Conservation (phyloP, 257 asterid species). For the Solanum appendiculatum region DNA sequence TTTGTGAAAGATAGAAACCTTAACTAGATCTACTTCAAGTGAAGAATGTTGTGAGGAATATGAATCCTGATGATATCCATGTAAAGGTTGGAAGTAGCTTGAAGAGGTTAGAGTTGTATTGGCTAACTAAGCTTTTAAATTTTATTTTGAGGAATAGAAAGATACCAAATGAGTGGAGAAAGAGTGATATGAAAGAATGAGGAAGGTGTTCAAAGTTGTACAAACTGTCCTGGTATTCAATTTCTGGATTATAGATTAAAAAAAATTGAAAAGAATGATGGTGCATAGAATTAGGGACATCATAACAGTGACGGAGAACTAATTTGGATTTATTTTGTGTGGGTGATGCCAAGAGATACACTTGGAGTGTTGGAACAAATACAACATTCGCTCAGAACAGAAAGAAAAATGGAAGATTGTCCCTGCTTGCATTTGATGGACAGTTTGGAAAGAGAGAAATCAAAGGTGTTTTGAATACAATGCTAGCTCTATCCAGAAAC, state of each 20-base stretch:
- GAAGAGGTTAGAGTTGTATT: not conserved
- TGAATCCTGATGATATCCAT: not conserved
- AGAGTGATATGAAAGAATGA: not conserved
- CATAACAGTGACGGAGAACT: not conserved
- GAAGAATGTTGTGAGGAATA: not conserved
- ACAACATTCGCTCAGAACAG: not conserved
- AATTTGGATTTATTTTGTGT: not conserved
- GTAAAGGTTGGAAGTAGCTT: not conserved
- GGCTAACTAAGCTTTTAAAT: not conserved
- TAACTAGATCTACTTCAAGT: not conserved
- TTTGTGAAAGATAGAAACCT: not conserved
- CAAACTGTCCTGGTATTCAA: not conserved
- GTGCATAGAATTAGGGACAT: not conserved
- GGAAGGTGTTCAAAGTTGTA: not conserved
- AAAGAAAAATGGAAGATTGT: not conserved
- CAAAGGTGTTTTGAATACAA: not conserved
- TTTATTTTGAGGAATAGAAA: not conserved
- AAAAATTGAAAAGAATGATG: not conserved
- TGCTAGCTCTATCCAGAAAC: not conserved
- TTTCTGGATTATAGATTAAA: not conserved
- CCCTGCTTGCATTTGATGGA: not conserved
- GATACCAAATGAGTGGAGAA: not conserved
- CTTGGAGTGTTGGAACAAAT: not conserved
- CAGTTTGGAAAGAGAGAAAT: not conserved
- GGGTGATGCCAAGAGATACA: not conserved